Conservation (phyloP, 2,329 filamentous ascomycete species). For the Monilinia laxa region DNA sequence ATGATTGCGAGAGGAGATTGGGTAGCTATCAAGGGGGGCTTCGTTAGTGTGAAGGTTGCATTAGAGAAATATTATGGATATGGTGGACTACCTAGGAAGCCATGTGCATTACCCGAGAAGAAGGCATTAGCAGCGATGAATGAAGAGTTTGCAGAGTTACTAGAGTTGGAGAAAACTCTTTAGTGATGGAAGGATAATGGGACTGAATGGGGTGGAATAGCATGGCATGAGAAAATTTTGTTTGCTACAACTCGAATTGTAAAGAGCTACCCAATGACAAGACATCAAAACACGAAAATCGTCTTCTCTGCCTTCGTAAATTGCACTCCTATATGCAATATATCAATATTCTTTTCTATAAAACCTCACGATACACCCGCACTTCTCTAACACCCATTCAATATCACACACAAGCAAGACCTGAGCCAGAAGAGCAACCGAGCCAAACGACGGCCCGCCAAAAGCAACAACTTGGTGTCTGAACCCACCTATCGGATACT, state of each 20-base stretch:
- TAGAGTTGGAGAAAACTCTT: constrained; percentile 5
- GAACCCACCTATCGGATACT: not conserved
- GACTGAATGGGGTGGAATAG: not conserved
- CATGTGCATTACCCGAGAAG: constrained; percentile 38
- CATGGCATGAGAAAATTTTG: not conserved
- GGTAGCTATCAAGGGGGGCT: constrained; percentile 64
- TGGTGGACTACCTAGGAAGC: constrained; percentile 57
- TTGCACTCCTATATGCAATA: too few relatives aligned
- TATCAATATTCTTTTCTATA: too few relatives aligned
- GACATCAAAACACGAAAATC: not conserved
- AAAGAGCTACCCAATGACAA: not conserved
- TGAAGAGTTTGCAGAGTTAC: constrained; percentile 10
- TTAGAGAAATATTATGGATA: constrained; percentile 60
- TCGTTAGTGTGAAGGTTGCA: constrained; percentile 64
- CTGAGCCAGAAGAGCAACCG: not conserved
- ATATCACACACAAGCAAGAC: not conserved
- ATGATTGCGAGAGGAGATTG: constrained; percentile 64
- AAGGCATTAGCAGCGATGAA: constrained; percentile 1
- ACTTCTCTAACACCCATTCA: not conserved
- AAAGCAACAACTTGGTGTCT: not conserved
- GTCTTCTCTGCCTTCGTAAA: not conserved
- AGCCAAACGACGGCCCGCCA: not conserved
- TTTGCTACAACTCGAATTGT: not conserved
- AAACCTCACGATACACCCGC: not conserved
- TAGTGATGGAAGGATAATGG: not conserved